Base-by-base conservation (phyloP, 2,329 filamentous ascomycete species). In the Blastomyces percursus region DNA sequence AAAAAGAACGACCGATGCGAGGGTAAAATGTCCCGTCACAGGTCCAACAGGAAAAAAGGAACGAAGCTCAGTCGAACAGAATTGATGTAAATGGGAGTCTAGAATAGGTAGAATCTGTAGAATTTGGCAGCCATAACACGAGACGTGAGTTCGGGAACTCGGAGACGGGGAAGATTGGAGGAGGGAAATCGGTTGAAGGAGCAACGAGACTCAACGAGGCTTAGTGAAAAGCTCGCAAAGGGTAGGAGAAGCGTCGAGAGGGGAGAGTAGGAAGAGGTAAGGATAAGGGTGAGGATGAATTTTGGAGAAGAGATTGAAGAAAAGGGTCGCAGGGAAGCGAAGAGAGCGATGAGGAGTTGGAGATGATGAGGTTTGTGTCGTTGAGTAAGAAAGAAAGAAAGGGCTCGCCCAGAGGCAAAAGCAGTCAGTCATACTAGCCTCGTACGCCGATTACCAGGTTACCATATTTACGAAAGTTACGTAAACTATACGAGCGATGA, bases 221-320 rank as follows among this genome's bases (percentile, higher is more conserved):
- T 79, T 79, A 79, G 76, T 78, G 75, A 79, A 79, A 79, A 79
- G 77, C 76, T 79, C 77, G 77, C 48, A 27, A 62, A 46, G 32
- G 27, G 1, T 12, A 60, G 60, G 30, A 48, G 46, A 57, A 40
- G 60, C 14, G 48, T 40, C 52, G 52, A 61, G 35, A 62, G 57
- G 42, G 55, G 46, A 42, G 61, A 54, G 61, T 59, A 55, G 21
- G 21, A 56, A 63, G 46, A 35, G 40, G 2, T 42, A 9, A 42
- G 40, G 40, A 42, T 7, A 59, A 61, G 62, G 61, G 60, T 35
- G 51, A 35, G 51, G 27, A 32, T 30, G 27, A 19, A 6, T 8
- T 54, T 54, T 19, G 12, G 24, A 35, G 9, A 58, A 63, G 62
- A 61, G 60, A 61, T 35, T 58, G 54, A 63, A 62, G 56, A 61